Conservation (phyloP, 768 basidiomycete genomes). For the Termitomyces sp. region DNA sequence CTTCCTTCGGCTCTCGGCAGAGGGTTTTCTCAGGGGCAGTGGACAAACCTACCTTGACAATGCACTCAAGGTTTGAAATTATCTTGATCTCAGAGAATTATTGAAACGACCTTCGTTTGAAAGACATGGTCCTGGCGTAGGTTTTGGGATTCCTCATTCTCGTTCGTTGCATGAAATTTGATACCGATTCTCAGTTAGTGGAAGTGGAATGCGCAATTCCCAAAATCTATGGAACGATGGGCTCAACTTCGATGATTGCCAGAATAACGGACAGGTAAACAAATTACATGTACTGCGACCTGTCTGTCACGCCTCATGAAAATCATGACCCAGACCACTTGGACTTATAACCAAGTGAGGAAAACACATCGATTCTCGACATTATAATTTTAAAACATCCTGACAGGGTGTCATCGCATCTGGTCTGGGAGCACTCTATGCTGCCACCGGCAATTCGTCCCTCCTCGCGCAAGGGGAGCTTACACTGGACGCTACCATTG, state of each 20-base stretch:
- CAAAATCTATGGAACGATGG: constrained; percentile 46
- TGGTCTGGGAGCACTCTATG: constrained; percentile 44
- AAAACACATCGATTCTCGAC: background rate
- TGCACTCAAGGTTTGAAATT: constrained; percentile 36
- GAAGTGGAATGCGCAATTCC: constrained; percentile 44
- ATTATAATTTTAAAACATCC: background rate
- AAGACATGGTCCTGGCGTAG: constrained; percentile 37
- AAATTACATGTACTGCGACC: background rate
- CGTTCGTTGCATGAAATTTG: background rate
- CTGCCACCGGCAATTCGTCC: constrained; percentile 33
- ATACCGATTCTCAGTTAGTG: constrained; percentile 27
- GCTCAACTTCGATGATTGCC: constrained; percentile 31
- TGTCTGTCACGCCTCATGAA: background rate
- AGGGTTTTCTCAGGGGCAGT: constrained; percentile 38
- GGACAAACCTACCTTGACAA: constrained; percentile 43
- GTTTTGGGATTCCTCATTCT: constrained; percentile 9
- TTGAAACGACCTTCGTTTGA: background rate
- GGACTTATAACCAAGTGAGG: constrained; percentile 57
- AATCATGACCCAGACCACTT: constrained; percentile 37
- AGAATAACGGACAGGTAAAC: constrained; percentile 42
- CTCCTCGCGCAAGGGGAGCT: constrained; percentile 47
- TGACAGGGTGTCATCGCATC: constrained; percentile 52
- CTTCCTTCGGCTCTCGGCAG: constrained; percentile 48
- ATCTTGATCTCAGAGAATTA: background rate
- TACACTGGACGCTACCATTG: constrained; percentile 49